Conservation (phyloP, 2,329 filamentous ascomycete genomes). For the Xylariaceae sp. region DNA sequence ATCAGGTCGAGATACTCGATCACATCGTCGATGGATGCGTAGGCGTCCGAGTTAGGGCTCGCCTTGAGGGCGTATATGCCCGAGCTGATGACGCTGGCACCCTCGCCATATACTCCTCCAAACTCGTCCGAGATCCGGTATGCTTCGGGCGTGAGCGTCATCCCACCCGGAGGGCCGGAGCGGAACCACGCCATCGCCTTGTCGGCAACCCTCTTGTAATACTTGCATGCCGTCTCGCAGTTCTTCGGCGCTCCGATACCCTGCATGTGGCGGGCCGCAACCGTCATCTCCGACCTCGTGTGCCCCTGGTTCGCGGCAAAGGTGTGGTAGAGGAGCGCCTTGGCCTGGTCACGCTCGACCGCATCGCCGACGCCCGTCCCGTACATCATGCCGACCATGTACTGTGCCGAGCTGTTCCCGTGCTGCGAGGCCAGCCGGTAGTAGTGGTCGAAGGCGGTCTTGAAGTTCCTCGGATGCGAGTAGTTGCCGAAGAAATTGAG, state of each 20-base stretch:
- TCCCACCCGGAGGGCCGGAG: conserved; percentile 83
- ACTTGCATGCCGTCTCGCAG: conserved; percentile 76
- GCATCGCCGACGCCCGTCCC: conserved; percentile 81
- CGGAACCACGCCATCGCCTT: conserved; percentile 85
- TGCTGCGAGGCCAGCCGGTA: conserved; percentile 64
- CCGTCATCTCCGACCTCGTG: conserved; percentile 84
- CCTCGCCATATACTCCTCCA: conserved; percentile 91
- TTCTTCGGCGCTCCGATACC: conserved; percentile 81
- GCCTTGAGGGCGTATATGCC: conserved; percentile 72
- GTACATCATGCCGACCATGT: conserved; percentile 95
- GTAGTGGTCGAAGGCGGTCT: conserved; percentile 74
- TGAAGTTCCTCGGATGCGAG: conserved; percentile 75
- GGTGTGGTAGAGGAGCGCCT: conserved; percentile 87
- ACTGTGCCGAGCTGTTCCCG: conserved; percentile 87
- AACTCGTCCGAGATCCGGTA: conserved; percentile 84
- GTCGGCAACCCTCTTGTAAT: conserved; percentile 90
- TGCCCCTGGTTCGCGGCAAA: conserved; percentile 83
- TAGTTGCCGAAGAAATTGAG: conserved; percentile 97
- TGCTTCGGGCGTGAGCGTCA: conserved; percentile 66
- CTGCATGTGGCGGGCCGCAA: conserved; percentile 76
- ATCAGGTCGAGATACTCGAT: conserved; percentile 89
- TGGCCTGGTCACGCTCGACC: conserved; percentile 80
- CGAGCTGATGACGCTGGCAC: conserved; percentile 82
- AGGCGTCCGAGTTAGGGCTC: conserved; percentile 66
- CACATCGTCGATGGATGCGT: conserved; percentile 85